A percentile compares a stretch with the other conserved stretches of the same genome.
Evolutionary conservation across 306 rosid species (phyloP).

Genomic region (Glycine tomentella): DNA sequence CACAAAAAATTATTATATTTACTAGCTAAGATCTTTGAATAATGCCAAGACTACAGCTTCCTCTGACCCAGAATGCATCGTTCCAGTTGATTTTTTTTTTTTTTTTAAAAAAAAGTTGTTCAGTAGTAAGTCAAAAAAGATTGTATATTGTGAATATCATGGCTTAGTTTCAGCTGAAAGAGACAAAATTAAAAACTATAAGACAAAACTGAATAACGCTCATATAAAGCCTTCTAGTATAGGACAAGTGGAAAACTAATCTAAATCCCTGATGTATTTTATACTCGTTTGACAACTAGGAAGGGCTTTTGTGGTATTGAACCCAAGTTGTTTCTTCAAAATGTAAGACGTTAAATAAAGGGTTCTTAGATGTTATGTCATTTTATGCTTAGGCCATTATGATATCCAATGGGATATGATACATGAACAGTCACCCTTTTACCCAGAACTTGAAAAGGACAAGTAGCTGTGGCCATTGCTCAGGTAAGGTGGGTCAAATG

Average conservation of each 20-base stretch:
- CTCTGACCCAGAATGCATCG: background rate
- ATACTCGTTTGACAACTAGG: background rate
- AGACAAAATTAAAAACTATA: conserved; percentile 37
- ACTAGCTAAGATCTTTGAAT: background rate
- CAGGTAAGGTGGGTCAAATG: conserved; percentile 42
- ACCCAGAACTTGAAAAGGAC: conserved; percentile 53
- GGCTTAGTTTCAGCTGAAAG: too few species aligned
- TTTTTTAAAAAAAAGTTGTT: background rate
- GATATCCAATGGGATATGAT: conserved; percentile 46
- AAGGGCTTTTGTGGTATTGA: conserved; percentile 32
- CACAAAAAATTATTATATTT: background rate
- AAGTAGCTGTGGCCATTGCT: conserved; percentile 39
- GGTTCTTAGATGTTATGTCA: conserved; percentile 48
- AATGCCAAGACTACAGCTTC: background rate
- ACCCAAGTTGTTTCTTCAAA: background rate
- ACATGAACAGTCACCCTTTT: conserved; percentile 50
- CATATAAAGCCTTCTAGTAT: background rate
- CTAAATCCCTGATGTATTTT: background rate
- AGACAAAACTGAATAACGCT: conserved; percentile 35
- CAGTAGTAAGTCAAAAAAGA: background rate
- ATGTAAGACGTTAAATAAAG: conserved; percentile 37
- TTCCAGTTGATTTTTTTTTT: background rate
- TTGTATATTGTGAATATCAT: background rate
- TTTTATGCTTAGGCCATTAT: conserved; percentile 36
- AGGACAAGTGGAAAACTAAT: conserved; percentile 23